phyloP scores from a whole-genome alignment of 129 eudicot genomes.

The Escallonia rubra region DNA sequence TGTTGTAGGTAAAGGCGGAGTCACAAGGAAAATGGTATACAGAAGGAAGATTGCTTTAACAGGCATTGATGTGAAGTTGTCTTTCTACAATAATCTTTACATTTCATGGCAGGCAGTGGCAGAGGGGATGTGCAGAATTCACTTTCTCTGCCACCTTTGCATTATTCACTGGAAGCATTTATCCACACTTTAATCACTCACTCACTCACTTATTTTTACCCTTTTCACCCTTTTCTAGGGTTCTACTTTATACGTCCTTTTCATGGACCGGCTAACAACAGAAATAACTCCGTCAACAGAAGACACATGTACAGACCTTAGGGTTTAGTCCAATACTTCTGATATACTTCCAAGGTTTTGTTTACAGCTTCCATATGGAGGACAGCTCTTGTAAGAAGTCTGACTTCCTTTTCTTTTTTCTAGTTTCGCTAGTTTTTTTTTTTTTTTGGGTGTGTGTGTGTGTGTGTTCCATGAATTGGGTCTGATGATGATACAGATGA shows the following conservation, averaged over 20 bases:
- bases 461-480: too few species aligned
- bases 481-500: too few species aligned
- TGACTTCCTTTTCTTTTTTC: too few species aligned
- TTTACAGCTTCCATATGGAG: too few species aligned
- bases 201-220: not conserved
- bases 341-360: too few species aligned
- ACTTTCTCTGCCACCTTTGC: constrained; percentile 13
- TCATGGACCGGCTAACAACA: not conserved
- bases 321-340: too few species aligned
- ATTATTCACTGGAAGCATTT: constrained; percentile 8
- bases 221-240: not conserved
- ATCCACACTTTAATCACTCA: not conserved
- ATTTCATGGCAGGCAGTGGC: not conserved
- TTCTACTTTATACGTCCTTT: not conserved
- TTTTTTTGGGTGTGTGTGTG: too few species aligned
- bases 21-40: not conserved
- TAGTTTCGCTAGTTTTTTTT: too few species aligned
- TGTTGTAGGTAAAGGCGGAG: not conserved
- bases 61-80: not conserved
- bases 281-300: too few species aligned
- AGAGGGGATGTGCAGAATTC: constrained; percentile 2
- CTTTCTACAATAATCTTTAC: not conserved
- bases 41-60: not conserved
- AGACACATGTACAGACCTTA: too few species aligned
- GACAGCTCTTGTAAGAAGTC: too few species aligned